phyloP scores from a whole-genome alignment of 2,329 filamentous ascomycete species.

The Pseudocercospora pini-densiflorae region DNA sequence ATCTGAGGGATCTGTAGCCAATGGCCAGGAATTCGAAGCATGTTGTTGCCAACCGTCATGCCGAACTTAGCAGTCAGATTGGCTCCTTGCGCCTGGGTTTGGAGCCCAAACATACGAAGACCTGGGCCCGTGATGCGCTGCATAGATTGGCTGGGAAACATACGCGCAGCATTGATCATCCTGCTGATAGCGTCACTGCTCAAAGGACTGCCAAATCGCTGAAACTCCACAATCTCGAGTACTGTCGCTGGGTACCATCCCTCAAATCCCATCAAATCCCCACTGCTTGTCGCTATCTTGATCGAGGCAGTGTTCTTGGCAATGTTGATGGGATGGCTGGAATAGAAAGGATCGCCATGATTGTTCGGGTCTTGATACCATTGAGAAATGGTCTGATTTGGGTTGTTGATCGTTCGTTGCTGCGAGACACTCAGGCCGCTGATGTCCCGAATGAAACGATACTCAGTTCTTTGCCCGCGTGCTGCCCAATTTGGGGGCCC shows the following conservation, averaged over 20 bases:
- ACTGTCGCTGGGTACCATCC: neutral
- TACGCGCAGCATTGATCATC: neutral
- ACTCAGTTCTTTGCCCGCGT: neutral
- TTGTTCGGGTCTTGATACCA: neutral
- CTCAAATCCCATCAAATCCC: neutral
- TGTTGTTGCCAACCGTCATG: neutral
- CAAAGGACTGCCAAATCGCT: neutral
- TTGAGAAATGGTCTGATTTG: neutral
- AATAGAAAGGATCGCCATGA: neutral
- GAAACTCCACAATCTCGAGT: neutral
- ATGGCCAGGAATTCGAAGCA: neutral
- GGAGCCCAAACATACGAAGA: too few species aligned
- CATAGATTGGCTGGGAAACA: neutral
- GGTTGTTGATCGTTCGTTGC: neutral
- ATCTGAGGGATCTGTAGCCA: neutral
- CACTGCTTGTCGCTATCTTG: neutral
- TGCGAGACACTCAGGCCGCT: neutral
- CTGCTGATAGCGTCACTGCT: neutral
- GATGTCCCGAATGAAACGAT: neutral
- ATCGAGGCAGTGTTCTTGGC: neutral
- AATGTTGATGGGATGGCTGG: too few species aligned
- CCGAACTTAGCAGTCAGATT: too few species aligned
- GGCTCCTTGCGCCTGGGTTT: too few species aligned
- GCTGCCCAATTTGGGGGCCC: neutral
- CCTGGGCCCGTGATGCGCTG: too few species aligned